phyloP scores from a whole-genome alignment of 148 eudicot species.

The Vaccinium macrocarpon region DNA sequence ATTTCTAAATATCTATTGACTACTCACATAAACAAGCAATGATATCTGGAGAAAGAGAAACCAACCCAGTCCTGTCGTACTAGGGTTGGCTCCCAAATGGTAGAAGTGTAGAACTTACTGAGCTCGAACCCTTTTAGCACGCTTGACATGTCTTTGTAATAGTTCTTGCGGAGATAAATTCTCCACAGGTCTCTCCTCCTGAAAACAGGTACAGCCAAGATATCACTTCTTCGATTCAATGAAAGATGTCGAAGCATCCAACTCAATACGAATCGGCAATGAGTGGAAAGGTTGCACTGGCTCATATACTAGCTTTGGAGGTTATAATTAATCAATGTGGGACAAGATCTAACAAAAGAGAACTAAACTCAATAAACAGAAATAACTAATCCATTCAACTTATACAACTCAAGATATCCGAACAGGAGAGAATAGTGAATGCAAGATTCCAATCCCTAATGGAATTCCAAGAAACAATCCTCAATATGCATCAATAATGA shows the following conservation, averaged over 20 bases:
- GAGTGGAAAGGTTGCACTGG: too few relatives aligned
- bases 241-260: background rate
- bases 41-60: background rate
- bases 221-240: background rate
- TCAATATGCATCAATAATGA: background rate
- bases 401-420: background rate
- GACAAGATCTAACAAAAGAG: background rate
- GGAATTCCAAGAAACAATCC: background rate
- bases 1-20: background rate
- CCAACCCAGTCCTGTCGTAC: background rate
- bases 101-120: conserved; percentile 28
- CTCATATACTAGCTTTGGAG: too few relatives aligned
- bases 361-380: background rate
- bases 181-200: conserved; percentile 39
- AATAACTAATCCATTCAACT: background rate
- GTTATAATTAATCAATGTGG: too few relatives aligned
- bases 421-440: background rate
- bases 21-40: background rate
- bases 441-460: background rate
- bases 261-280: too few relatives aligned
- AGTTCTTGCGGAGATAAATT: conserved; percentile 34
- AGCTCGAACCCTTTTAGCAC: conserved; percentile 58
- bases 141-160: conserved; percentile 46
- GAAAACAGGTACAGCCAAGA: conserved; percentile 14
- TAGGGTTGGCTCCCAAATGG: background rate